A percentile compares a stretch with the other conserved stretches of the same genome.
phyloP scores from a whole-genome alignment of 148 eudicot species.

The Chenopodium formosanum region DNA sequence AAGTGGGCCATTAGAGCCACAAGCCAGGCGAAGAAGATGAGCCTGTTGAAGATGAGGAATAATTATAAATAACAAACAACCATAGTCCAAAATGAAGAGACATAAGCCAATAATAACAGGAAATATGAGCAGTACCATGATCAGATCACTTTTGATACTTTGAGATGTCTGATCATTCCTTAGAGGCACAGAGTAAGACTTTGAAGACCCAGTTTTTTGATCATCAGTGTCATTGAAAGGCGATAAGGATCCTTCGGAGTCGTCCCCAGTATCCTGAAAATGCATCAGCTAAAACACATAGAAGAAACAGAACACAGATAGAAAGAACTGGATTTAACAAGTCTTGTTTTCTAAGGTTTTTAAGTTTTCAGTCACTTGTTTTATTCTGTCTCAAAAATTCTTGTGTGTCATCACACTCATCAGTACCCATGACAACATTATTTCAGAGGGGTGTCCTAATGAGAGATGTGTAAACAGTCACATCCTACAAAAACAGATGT shows the following conservation, averaged over 20 bases:
- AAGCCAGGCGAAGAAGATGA: conserved; percentile 95
- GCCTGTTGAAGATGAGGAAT: conserved; percentile 48
- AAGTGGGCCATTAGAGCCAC: conserved; percentile 77
- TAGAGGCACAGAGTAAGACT: conserved; percentile 45
- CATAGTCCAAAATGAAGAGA: conserved; percentile 6
- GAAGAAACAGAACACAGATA: background rate
- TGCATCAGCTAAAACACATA: conserved; percentile 6
- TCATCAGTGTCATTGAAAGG: conserved; percentile 32
- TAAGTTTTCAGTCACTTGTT: background rate
- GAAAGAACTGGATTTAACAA: background rate
- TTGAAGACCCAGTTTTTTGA: conserved; percentile 44
- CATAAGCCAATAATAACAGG: background rate
- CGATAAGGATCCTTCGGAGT: conserved; percentile 36
- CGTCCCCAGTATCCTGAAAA: conserved; percentile 47
- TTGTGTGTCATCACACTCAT: background rate
- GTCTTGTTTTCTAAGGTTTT: background rate
- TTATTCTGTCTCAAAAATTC: background rate
- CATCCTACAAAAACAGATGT: background rate
- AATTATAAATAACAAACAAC: conserved; percentile 20
- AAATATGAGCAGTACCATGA: conserved; percentile 45
- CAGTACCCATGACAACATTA: background rate
- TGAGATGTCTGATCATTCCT: conserved; percentile 48
- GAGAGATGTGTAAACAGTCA: background rate
- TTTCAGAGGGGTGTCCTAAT: background rate
- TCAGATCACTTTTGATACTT: conserved; percentile 58